Percentiles rank a stretch among this genome's conserved stretches.
These are phyloP conservation scores for Trichoderma erinaceum DNA, from an alignment of 495 filamentous ascomycete species.

Conservation along the genomic window DNA sequence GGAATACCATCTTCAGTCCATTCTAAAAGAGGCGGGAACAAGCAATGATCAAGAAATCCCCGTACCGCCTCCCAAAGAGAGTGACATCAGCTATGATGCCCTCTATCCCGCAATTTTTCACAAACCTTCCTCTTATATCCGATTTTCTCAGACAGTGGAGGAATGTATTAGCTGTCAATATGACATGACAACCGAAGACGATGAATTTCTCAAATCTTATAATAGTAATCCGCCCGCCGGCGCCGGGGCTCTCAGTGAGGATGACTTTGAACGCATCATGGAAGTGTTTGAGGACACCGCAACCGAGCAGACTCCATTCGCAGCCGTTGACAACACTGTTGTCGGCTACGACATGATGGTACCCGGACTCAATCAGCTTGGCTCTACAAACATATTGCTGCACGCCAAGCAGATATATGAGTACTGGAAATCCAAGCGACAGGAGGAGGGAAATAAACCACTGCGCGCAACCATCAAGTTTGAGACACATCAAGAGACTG, in stretches of 20 bases:
- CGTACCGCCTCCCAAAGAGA: conserved; percentile 74
- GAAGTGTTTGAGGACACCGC: conserved; percentile 88
- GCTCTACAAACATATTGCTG: conserved; percentile 50
- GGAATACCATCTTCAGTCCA: conserved; percentile 98
- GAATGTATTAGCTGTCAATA: conserved; percentile 78
- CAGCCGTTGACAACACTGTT: conserved; percentile 80
- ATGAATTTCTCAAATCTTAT: conserved; percentile 72
- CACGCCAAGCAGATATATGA: conserved; percentile 86
- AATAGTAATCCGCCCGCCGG: conserved; percentile 63
- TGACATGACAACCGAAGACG: conserved; percentile 88
- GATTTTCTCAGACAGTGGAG: conserved; percentile 96
- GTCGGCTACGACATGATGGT: conserved; percentile 75
- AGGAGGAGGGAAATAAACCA: conserved; percentile 55
- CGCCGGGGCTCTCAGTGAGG: conserved; percentile 64
- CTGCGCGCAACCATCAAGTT: conserved; percentile 80
- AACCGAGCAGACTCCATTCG: conserved; percentile 73
- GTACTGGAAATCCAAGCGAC: conserved; percentile 76
- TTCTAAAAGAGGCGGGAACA: conserved; percentile 68
- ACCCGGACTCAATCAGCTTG: conserved; percentile 63
- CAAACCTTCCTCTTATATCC: conserved; percentile 88
- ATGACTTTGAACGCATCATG: conserved; percentile 92
- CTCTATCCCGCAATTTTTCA: conserved; percentile 74
- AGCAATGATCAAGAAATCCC: conserved; percentile 75
- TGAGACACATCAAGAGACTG: conserved; percentile 84
- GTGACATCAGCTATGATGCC: conserved; percentile 73